These are phyloP conservation scores for Phlyctochytrium bullatum DNA, from an alignment of 192 early-diverging fungal species.

Conservation along the genomic window DNA sequence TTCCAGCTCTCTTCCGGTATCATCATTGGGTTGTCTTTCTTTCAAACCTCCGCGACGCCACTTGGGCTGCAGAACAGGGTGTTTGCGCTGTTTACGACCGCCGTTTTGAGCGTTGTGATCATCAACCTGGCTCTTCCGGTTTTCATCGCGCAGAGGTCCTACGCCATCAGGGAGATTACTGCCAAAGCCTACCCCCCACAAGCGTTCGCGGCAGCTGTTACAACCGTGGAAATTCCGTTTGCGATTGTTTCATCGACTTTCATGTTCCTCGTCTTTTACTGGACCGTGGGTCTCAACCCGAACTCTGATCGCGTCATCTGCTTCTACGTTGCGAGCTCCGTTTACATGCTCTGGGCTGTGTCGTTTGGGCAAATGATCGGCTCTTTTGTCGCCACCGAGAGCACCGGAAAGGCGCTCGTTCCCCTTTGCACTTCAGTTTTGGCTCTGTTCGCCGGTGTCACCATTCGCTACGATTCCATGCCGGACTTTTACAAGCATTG, in stretches of 20 bases:
- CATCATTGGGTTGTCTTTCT: conserved; percentile 74
- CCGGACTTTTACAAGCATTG: conserved; percentile 14
- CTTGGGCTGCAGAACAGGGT: conserved; percentile 64
- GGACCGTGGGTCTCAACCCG: conserved; percentile 62
- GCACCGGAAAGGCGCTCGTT: conserved; percentile 60
- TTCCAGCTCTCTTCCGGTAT: conserved; percentile 58
- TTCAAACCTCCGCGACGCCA: conserved; percentile 52
- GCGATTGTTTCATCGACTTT: conserved; percentile 56
- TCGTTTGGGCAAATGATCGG: conserved; percentile 72
- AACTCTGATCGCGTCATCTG: conserved; percentile 50
- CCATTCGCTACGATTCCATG: conserved; percentile 44
- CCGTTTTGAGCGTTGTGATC: conserved; percentile 64
- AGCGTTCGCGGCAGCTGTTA: conserved; percentile 61
- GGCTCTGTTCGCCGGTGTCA: conserved; percentile 70
- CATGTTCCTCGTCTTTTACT: conserved; percentile 76
- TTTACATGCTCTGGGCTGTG: conserved; percentile 65
- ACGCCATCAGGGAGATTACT: conserved; percentile 65
- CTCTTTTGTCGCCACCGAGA: conserved; percentile 57
- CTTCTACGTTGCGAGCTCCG: conserved; percentile 53
- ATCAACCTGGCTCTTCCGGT: conserved; percentile 70
- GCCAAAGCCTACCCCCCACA: conserved; percentile 68
- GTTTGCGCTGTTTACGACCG: conserved; percentile 69
- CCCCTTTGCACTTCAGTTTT: conserved; percentile 67
- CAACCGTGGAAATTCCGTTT: conserved; percentile 71
- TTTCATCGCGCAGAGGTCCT: conserved; percentile 65